phyloP scores from a whole-genome alignment of 2,329 filamentous ascomycete species.

The Hypoxylon sp. region DNA sequence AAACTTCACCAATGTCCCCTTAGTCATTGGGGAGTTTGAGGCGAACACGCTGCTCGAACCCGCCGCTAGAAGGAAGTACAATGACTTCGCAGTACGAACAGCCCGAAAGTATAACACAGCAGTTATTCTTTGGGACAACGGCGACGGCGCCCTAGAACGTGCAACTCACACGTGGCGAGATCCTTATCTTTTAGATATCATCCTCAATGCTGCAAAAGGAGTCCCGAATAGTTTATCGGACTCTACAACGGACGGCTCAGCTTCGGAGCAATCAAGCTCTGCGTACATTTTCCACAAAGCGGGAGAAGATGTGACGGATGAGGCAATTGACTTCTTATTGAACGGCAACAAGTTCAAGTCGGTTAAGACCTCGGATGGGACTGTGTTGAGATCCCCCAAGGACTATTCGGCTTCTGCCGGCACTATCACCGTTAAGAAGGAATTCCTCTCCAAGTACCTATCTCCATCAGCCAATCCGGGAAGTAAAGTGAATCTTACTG shows the following conservation, averaged over 20 bases:
- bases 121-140: constrained; percentile 73
- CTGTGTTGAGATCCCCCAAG: constrained; percentile 42
- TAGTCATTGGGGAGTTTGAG: constrained; percentile 72
- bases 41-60: constrained; percentile 67
- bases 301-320: not conserved
- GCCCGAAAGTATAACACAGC: constrained; percentile 65
- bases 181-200: constrained; percentile 62
- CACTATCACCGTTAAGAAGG: constrained; percentile 63
- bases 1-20: constrained; percentile 69
- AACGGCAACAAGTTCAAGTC: not conserved
- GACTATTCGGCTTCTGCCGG: constrained; percentile 65
- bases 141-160: constrained; percentile 69
- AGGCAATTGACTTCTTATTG: not conserved
- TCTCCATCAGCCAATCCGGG: constrained; percentile 60
- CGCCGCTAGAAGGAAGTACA: constrained; percentile 71
- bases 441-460: constrained; percentile 64
- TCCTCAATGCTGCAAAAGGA: constrained; percentile 61
- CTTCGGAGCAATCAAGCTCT: constrained; percentile 36
- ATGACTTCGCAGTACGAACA: constrained; percentile 66
- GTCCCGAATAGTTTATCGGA: constrained; percentile 66
- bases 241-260: constrained; percentile 64
- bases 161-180: constrained; percentile 66
- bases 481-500: constrained; percentile 64
- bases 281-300: not conserved
- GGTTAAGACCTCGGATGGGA: not conserved